Evolutionary conservation across 352 stramenopile genomes (phyloP).

Genomic region (Pythium grandisporangium): DNA sequence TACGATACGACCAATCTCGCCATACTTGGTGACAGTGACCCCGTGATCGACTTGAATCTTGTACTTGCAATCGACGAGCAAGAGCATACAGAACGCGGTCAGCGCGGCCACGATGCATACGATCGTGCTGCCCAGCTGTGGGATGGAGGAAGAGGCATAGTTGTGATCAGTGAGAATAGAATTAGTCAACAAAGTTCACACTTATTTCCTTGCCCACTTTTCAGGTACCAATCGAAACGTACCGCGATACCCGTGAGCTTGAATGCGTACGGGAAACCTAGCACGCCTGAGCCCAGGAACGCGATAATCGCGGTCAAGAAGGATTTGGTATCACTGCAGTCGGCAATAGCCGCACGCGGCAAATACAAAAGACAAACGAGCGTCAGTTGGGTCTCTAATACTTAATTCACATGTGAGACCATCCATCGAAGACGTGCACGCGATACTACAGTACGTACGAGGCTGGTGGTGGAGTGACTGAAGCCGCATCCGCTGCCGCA

Average conservation of each 20-base stretch:
- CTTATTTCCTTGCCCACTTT: neutral
- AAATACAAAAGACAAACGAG: too few species aligned
- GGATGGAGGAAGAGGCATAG: too few species aligned
- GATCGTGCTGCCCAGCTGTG: slow-evolving; percentile 11
- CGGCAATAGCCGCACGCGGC: too few species aligned
- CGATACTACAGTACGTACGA: too few species aligned
- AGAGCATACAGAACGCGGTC: slow-evolving; percentile 23
- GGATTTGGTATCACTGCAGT: slow-evolving; percentile 20
- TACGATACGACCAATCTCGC: slow-evolving; percentile 42
- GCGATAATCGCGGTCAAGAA: slow-evolving; percentile 39
- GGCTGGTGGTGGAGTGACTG: too few species aligned
- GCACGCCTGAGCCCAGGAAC: slow-evolving; percentile 68
- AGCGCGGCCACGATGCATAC: slow-evolving; percentile 10
- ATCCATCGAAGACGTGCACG: too few species aligned
- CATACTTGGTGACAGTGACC: slow-evolving; percentile 24
- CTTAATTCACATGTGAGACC: too few species aligned
- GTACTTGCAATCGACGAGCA: slow-evolving; percentile 25
- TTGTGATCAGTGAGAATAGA: neutral
- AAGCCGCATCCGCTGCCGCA: too few species aligned
- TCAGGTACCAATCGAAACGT: slow-evolving; percentile 10
- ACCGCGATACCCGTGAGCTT: slow-evolving; percentile 55
- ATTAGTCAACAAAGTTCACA: neutral
- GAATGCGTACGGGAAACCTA: slow-evolving; percentile 75
- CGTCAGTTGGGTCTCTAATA: too few species aligned
- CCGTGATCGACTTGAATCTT: slow-evolving; percentile 7